Base-by-base conservation (phyloP, 2,329 filamentous ascomycete species). In the Colletotrichum graminicola region DNA sequence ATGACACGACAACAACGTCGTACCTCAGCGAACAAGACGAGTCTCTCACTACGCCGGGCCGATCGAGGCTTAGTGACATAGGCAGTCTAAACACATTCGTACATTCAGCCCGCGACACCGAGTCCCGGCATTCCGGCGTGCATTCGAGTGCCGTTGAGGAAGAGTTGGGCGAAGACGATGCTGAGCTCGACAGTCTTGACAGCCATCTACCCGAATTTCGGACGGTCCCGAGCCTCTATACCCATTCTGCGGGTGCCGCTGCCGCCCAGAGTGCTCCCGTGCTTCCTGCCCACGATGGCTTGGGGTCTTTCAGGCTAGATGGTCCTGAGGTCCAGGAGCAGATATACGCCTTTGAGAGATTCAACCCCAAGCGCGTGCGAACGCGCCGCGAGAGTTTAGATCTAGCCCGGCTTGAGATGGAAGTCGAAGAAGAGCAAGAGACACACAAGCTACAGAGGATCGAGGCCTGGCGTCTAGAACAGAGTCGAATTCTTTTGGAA, bases 201-300 rank as follows among this genome's bases (percentile, higher is more conserved):
- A 95, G 95, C 78, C 95, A 97, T 65, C 86, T 98, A 1, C 92
- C 95, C 74, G 95, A 94, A 54, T 98, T 98, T 78, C 90, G 94
- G 62, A 90, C 94, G 55, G 85, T 84, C 8, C 84, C 87, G 10
- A 77, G 77, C 64, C 83, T 79, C 36, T 87, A 76, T 76, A 81
- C 74, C 76, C 80, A 60, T 75, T 82, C 76, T 76, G 84, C 70
- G 79, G 82, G 73, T 81, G 81, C 73, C 77, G 85, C 74, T 54
- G 84, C 88, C 67, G 84, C 89, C 56, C 90, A 89, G 74, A 84
- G 89, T 26, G 85, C 87, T 23, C 90, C 93, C 0, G 89, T 97
- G 2, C 87, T 99, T n/a, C 96, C 96, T 0, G 90, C 91, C 1
- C 96, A 99, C 78, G 95, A 99, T 84, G 96, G 96, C 1, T 82